Evolutionary conservation across 1,284 basidiomycete species (phyloP), one percentile per base, ranked within the genome.

Genomic region (Volvariella surrecta): DNA sequence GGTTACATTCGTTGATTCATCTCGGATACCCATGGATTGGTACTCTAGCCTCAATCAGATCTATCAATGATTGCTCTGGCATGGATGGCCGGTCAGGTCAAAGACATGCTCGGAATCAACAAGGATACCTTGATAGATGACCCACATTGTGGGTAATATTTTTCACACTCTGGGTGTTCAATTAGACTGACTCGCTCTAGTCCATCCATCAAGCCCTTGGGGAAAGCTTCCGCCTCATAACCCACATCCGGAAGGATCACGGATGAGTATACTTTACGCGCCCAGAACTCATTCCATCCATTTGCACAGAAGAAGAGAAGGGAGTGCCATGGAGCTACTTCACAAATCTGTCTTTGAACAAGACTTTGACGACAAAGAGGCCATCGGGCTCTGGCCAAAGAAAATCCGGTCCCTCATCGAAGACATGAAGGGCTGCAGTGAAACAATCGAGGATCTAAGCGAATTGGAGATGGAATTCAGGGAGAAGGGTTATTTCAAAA

Each of bases 261-360:
- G n/a, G 13, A 8, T 19, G 38, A 39, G 21, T 10, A 32, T 28
- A 15, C 22, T 30, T 31, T 22, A 15, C n/a, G n/a, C 34, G n/a
- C 18, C n/a, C 6, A 35, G 34, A 35, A 6, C 34, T 8, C 6
- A 35, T 15, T 35, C 34, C 7, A 19, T 35, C 18, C 6, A 15
- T 15, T 15, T 28, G n/a, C 15, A 22, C 38, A 4, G 6, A 15
- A 39, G 4, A 4, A 8, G 8, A 6, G 20, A n/a, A 7, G 15
- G 24, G 6, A 16, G 30, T 11, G 40, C 40, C 7, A 22, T 31
- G 19, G 40, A 41, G 18, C 40, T 41, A 10, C 6, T 41, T 10
- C 40, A 41, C 24, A 11, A 9, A 15, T 41, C 40, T 11, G 40
- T 41, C 10, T 41, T 41, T 22, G 18, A 41, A 32, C 40, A 41